These are phyloP conservation scores for Lineolata rhizophorae DNA, from an alignment of 495 filamentous ascomycete species.

Conservation along the genomic window DNA sequence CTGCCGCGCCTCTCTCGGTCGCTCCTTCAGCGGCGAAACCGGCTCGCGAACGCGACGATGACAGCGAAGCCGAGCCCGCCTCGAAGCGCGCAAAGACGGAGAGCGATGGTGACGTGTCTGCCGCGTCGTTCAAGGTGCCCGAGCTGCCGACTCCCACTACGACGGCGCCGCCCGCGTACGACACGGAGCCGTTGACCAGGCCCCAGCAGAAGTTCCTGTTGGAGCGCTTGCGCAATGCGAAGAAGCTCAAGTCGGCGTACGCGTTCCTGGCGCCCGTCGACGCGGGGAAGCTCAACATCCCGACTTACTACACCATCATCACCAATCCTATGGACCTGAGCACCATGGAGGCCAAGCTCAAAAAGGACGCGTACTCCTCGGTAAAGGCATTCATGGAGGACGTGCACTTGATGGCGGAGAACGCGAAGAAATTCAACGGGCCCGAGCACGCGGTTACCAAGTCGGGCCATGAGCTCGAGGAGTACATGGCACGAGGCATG, in stretches of 20 bases:
- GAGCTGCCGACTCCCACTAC: conserved; percentile 9
- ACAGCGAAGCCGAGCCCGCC: conserved; percentile 6
- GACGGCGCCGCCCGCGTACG: conserved; percentile 7
- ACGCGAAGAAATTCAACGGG: conserved; percentile 67
- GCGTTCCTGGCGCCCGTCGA: conserved; percentile 63
- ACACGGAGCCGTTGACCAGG: conserved; percentile 24
- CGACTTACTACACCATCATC: conserved; percentile 48
- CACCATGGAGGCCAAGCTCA: conserved; percentile 61
- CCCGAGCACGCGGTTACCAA: conserved; percentile 44
- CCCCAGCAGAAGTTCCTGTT: conserved; percentile 33
- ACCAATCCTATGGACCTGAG: conserved; percentile 61
- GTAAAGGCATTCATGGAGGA: conserved; percentile 47
- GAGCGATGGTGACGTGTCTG: conserved; percentile 1
- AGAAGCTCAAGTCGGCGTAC: conserved; percentile 54
- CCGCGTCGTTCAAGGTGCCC: conserved; percentile 12
- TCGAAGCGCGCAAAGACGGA: conserved; percentile 13
- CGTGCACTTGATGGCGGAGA: conserved; percentile 50
- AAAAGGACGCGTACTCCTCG: conserved; percentile 37
- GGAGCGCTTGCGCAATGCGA: conserved; percentile 42
- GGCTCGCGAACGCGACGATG: too few relatives aligned
- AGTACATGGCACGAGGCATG: too few relatives aligned
- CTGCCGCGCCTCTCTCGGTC: too few relatives aligned
- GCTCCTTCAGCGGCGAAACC: too few relatives aligned
- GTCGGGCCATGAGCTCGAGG: conserved; percentile 36
- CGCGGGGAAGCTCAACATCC: conserved; percentile 38